These are phyloP conservation scores for Sherardia arvensis DNA, from an alignment of 257 asterid genomes.

Conservation along the genomic window DNA sequence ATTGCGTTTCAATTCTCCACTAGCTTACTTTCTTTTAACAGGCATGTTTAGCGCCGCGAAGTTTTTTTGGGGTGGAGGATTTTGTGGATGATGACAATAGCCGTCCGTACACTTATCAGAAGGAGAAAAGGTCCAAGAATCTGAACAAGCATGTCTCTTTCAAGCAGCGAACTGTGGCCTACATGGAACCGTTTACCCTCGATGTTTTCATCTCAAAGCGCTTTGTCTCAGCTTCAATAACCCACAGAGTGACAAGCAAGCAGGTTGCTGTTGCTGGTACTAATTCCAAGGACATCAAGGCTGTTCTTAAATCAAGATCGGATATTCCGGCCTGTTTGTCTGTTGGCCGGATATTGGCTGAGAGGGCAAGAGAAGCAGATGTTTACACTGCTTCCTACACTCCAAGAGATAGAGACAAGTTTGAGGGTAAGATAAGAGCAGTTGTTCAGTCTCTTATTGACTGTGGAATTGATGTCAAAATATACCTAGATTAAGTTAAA, in stretches of 20 bases:
- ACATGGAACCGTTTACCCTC: conserved; percentile 88
- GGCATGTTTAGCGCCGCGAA: conserved; percentile 63
- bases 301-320: conserved; percentile 69
- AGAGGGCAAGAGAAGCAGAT: conserved; percentile 90
- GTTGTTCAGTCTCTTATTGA: conserved; percentile 92
- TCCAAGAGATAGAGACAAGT: conserved; percentile 86
- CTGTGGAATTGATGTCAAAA: conserved; percentile 76
- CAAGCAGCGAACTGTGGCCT: conserved; percentile 83
- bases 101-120: conserved; percentile 80
- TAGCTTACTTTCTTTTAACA: conserved; percentile 20
- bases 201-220: conserved; percentile 87
- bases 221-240: conserved; percentile 82
- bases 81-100: conserved; percentile 80
- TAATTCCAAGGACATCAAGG: conserved; percentile 86
- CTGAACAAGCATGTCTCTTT: conserved; percentile 71
- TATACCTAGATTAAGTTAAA: conserved; percentile 52
- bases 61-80: conserved; percentile 96
- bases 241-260: conserved; percentile 90
- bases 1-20: neutral
- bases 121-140: conserved; percentile 70
- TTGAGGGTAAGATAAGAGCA: conserved; percentile 94
- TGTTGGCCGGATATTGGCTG: conserved; percentile 63
- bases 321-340: conserved; percentile 91
- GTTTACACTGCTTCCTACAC: conserved; percentile 80
- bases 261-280: conserved; percentile 98